These are phyloP conservation scores for Aspergillus egyptiacus DNA, from an alignment of 495 filamentous ascomycete genomes.

Conservation along the genomic window DNA sequence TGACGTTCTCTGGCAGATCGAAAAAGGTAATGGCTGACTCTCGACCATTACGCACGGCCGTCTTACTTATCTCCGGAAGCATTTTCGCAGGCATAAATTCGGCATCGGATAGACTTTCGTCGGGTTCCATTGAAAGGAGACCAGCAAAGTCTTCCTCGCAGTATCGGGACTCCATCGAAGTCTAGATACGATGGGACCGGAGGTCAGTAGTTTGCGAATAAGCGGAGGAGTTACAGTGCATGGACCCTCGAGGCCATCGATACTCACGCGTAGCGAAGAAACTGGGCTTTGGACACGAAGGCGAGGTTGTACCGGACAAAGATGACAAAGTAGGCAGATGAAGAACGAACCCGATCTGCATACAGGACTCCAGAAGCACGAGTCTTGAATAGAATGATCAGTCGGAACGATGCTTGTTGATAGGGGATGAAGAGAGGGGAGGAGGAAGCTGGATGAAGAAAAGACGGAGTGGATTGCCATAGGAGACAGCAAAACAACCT, in stretches of 20 bases:
- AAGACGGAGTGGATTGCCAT: not conserved
- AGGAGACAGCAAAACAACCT: conserved; percentile 1
- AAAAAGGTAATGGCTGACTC: conserved; percentile 11
- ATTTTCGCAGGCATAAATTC: not conserved
- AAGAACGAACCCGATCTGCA: not conserved
- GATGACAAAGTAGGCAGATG: not conserved
- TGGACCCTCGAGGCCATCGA: no score
- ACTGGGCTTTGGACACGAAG: not conserved
- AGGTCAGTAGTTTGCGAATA: conserved; percentile 6
- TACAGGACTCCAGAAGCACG: not conserved
- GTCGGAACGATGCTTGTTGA: no score
- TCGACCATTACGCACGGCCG: not conserved
- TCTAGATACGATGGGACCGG: not conserved
- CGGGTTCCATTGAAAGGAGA: not conserved
- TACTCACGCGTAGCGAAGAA: not conserved
- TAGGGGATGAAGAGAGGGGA: not conserved
- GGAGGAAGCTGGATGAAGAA: not conserved
- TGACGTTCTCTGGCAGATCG: conserved; percentile 18
- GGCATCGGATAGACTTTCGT: not conserved
- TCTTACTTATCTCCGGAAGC: not conserved
- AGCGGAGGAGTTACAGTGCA: no score
- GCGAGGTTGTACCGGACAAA: not conserved
- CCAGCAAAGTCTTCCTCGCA: not conserved
- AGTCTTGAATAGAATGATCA: not conserved
- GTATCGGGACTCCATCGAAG: not conserved